Conservation (phyloP, 805 yeast species). For the Nakazawaea ernobii region DNA sequence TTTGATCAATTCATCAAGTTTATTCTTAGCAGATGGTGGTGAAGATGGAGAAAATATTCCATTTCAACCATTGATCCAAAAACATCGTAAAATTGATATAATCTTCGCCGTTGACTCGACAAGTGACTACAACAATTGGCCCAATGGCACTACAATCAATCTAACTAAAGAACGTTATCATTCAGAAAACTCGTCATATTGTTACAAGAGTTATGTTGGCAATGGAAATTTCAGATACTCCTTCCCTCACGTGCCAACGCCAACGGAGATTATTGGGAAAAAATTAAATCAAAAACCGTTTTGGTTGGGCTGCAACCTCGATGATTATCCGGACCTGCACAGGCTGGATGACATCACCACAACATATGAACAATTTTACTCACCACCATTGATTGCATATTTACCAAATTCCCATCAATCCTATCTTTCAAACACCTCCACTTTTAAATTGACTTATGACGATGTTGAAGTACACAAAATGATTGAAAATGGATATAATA, state of each 20-base stretch:
- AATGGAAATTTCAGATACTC: conserved; percentile 7
- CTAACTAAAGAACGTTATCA: conserved; percentile 30
- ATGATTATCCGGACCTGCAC: neutral
- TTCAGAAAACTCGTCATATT: neutral
- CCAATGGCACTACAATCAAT: conserved; percentile 51
- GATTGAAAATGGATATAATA: conserved; percentile 45
- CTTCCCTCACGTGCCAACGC: conserved; percentile 33
- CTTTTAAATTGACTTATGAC: conserved; percentile 49
- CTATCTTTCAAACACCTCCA: conserved; percentile 47
- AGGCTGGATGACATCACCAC: neutral
- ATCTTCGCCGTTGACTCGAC: conserved; percentile 39
- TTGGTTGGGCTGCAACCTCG: conserved; percentile 38
- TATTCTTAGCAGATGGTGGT: conserved; percentile 36
- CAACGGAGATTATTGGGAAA: conserved; percentile 18
- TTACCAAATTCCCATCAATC: conserved; percentile 38
- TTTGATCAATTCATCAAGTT: conserved; percentile 17
- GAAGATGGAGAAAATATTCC: conserved; percentile 45
- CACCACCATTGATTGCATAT: conserved; percentile 53
- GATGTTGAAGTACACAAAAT: conserved; percentile 35
- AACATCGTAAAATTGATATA: conserved; percentile 30
- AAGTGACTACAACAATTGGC: conserved; percentile 47
- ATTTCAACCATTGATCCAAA: conserved; percentile 36
- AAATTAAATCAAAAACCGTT: conserved; percentile 24
- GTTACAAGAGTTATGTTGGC: conserved; percentile 1
- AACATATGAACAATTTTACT: conserved; percentile 12